These are phyloP conservation scores for Colletotrichum tropicale DNA, from an alignment of 2,329 filamentous ascomycete genomes.

Conservation along the genomic window DNA sequence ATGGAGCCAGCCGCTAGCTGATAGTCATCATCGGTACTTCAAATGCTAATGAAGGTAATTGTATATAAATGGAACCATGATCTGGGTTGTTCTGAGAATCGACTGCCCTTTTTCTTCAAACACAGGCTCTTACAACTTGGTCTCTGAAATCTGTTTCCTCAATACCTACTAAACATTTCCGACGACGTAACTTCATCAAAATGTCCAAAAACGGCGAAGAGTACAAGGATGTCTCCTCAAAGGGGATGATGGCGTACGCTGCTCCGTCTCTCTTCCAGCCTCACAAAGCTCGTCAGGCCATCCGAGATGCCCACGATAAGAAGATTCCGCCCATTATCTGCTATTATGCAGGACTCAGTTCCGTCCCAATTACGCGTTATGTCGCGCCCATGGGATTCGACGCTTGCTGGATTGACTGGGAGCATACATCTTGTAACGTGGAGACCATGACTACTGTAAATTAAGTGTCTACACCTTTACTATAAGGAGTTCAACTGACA, in stretches of 20 bases:
- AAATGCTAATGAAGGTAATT: not conserved
- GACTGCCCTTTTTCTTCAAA: not conserved
- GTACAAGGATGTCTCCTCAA: constrained; percentile 1
- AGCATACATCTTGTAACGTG: constrained; percentile 47
- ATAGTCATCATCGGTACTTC: not conserved
- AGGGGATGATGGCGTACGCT: constrained; percentile 42
- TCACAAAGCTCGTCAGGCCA: constrained; percentile 46
- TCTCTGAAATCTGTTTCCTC: not conserved
- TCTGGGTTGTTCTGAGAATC: not conserved
- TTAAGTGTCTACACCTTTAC: not conserved
- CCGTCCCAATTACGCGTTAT: constrained; percentile 42
- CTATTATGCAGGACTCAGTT: constrained; percentile 44
- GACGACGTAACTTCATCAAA: not conserved
- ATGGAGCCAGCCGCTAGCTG: not conserved
- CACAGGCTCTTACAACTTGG: not conserved
- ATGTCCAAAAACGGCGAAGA: not conserved
- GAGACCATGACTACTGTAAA: constrained; percentile 49
- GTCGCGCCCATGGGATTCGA: constrained; percentile 48
- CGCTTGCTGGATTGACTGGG: constrained; percentile 51
- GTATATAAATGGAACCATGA: not conserved
- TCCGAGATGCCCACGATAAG: constrained; percentile 48
- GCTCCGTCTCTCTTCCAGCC: constrained; percentile 51
- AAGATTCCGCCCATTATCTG: constrained; percentile 47
- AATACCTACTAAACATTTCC: not conserved
- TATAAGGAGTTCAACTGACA: not conserved